These are phyloP conservation scores for Malus hybrid DNA, from an alignment of 331 rosid species.

Conservation along the genomic window DNA sequence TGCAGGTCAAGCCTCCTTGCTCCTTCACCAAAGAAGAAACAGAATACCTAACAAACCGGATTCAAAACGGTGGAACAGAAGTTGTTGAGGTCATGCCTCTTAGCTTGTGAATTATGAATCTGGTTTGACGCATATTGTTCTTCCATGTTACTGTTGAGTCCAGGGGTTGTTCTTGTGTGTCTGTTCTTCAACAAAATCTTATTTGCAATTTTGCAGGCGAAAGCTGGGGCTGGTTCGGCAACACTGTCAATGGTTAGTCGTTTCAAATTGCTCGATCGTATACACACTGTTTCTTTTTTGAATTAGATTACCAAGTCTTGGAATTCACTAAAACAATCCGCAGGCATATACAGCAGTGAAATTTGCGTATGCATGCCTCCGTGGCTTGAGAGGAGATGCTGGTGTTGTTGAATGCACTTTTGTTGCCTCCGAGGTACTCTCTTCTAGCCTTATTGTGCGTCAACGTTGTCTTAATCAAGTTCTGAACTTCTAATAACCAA, in stretches of 20 bases:
- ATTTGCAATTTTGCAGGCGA: slow-evolving; percentile 50
- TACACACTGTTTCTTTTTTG: background rate
- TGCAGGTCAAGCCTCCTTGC: slow-evolving; percentile 87
- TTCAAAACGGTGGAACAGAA: slow-evolving; percentile 99
- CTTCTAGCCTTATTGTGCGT: background rate
- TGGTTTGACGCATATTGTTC: background rate
- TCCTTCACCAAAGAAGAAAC: slow-evolving; percentile 67
- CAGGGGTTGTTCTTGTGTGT: background rate
- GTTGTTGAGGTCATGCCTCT: slow-evolving; percentile 74
- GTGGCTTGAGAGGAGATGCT: slow-evolving; percentile 77
- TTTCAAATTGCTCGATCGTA: background rate
- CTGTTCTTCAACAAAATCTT: background rate
- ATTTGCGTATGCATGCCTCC: slow-evolving; percentile 64
- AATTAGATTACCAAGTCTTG: background rate
- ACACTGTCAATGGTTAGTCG: slow-evolving; percentile 77
- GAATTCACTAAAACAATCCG: background rate
- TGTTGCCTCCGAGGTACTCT: slow-evolving; percentile 62
- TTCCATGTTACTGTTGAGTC: background rate
- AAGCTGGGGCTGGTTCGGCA: slow-evolving; percentile 95
- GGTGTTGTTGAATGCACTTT: slow-evolving; percentile 68
- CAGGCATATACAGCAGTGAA: slow-evolving; percentile 81
- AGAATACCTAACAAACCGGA: slow-evolving; percentile 77
- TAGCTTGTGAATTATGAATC: background rate
- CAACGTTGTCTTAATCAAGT: background rate
- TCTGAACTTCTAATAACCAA: background rate